Percentiles rank a stretch among this genome's conserved stretches.
Evolutionary conservation across 1,139 yeast genomes (phyloP).

Genomic region (Kazachstania sp.): DNA sequence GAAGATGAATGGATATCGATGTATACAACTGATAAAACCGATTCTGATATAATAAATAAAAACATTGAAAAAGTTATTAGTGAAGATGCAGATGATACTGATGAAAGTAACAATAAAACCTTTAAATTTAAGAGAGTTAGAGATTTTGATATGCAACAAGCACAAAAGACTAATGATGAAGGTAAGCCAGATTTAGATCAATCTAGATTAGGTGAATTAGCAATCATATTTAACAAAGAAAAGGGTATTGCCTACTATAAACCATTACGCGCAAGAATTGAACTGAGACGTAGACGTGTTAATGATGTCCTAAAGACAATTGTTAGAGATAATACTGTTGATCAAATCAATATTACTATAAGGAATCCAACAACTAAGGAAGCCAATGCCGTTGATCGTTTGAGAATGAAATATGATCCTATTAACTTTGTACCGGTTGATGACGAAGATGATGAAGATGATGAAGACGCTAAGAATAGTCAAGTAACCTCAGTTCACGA

Average conservation of each 20-base stretch:
- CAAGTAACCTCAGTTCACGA: background rate
- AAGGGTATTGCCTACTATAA: slow-evolving; percentile 61
- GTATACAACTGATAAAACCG: slow-evolving; percentile 46
- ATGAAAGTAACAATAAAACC: slow-evolving; percentile 34
- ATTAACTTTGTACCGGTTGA: slow-evolving; percentile 31
- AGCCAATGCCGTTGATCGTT: slow-evolving; percentile 27
- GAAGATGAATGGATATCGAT: slow-evolving; percentile 80
- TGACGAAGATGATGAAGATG: slow-evolving; percentile 31
- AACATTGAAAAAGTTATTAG: slow-evolving; percentile 37
- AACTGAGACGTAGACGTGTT: slow-evolving; percentile 75
- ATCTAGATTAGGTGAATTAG: slow-evolving; percentile 45
- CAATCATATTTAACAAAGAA: slow-evolving; percentile 44
- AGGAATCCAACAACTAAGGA: slow-evolving; percentile 31
- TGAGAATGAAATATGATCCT: slow-evolving; percentile 32
- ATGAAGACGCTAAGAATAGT: slow-evolving; percentile 8
- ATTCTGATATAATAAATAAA: slow-evolving; percentile 36
- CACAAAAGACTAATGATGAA: slow-evolving; percentile 38
- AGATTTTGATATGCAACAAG: slow-evolving; percentile 72
- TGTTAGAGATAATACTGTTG: slow-evolving; percentile 35
- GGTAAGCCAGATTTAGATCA: slow-evolving; percentile 30
- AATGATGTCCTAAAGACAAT: slow-evolving; percentile 39
- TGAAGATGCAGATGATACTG: slow-evolving; percentile 33
- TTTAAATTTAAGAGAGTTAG: slow-evolving; percentile 57
- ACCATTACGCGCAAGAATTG: slow-evolving; percentile 71
- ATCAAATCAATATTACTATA: slow-evolving; percentile 30